Evolutionary conservation across 1,284 basidiomycete species (phyloP).

Genomic region (Boletus nobilissimus): DNA sequence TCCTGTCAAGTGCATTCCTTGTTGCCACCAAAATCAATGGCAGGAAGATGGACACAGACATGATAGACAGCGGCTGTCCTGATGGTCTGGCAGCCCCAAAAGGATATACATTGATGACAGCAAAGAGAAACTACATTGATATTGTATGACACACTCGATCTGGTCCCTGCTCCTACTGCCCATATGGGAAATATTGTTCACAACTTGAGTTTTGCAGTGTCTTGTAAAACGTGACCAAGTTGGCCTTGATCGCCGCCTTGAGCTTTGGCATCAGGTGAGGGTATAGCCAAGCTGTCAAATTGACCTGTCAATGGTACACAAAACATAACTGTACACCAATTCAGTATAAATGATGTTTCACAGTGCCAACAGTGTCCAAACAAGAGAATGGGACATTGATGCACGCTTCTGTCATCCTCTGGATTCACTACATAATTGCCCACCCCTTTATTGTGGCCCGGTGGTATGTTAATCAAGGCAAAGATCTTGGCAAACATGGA

Average conservation of each 20-base stretch:
- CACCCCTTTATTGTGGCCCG: constrained; percentile 38
- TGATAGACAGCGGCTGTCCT: not conserved
- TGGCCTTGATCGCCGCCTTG: constrained; percentile 37
- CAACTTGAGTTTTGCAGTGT: constrained; percentile 30
- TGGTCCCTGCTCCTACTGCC: constrained; percentile 7
- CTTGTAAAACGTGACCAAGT: constrained; percentile 40
- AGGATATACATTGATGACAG: not conserved
- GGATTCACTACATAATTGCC: constrained; percentile 35
- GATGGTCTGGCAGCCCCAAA: not conserved
- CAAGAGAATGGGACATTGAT: constrained; percentile 14
- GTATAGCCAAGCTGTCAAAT: constrained; percentile 39
- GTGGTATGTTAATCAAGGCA: constrained; percentile 16
- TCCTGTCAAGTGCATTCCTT: too few relatives aligned
- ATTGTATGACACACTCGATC: not conserved
- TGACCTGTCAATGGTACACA: constrained; percentile 35
- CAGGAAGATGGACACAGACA: not conserved
- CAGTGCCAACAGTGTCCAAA: not conserved
- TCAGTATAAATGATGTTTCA: not conserved
- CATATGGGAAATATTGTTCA: constrained; percentile 37
- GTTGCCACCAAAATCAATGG: too few relatives aligned
- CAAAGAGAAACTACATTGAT: not conserved
- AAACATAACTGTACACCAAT: constrained; percentile 29
- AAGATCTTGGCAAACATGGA: constrained; percentile 9
- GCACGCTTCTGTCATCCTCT: constrained; percentile 29
- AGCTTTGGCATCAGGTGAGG: constrained; percentile 38